These are phyloP conservation scores for Pelargonium cotyledonis DNA, from an alignment of 441 rosid species.

Conservation along the genomic window DNA sequence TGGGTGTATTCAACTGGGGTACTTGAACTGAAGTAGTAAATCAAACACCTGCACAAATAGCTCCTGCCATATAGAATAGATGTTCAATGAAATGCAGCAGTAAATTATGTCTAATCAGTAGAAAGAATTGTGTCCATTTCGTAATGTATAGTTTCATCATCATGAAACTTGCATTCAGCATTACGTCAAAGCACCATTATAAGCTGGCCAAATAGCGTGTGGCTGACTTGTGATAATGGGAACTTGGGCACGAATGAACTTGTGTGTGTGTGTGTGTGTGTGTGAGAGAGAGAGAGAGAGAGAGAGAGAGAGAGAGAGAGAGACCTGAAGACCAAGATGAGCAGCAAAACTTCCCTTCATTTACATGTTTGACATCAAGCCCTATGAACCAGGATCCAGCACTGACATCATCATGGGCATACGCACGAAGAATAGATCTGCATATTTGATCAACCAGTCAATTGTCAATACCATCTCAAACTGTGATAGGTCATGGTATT, in stretches of 20 bases:
- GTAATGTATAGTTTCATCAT: background rate
- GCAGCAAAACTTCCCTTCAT: slow-evolving; percentile 89
- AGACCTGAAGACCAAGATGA: slow-evolving; percentile 93
- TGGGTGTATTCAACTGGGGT: too few relatives aligned
- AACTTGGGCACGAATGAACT: background rate
- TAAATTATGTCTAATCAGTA: background rate
- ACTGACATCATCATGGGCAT: slow-evolving; percentile 87
- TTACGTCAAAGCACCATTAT: too few relatives aligned
- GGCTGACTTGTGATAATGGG: too few relatives aligned
- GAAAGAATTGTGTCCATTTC: background rate
- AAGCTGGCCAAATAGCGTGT: too few relatives aligned
- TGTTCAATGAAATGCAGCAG: background rate
- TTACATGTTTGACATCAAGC: slow-evolving; percentile 66
- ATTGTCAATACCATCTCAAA: background rate
- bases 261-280: background rate
- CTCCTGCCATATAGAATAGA: slow-evolving; percentile 47
- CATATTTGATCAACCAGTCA: background rate
- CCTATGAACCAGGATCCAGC: slow-evolving; percentile 96
- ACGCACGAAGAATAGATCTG: slow-evolving; percentile 68
- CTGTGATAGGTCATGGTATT: background rate
- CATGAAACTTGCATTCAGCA: background rate
- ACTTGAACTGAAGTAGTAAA: background rate
- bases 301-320: slow-evolving; percentile 14
- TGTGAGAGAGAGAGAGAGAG: too few relatives aligned
- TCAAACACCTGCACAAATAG: slow-evolving; percentile 79